These are phyloP conservation scores for Rhizopus microsporus DNA, from an alignment of 371 early-diverging fungal species.

Conservation along the genomic window DNA sequence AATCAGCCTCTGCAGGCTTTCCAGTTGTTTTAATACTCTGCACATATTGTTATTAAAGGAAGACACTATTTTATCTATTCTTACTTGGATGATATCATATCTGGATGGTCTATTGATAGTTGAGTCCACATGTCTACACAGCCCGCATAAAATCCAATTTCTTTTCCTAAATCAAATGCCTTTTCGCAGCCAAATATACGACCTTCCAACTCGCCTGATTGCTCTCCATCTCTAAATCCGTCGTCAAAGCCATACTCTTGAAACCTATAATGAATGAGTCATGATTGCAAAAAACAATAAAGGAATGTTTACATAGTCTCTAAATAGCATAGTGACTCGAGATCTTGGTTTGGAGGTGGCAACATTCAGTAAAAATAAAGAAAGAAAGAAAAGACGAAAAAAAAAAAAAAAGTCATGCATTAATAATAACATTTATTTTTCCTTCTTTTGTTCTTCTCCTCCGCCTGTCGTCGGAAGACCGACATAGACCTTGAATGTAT, in stretches of 20 bases:
- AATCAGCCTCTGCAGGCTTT: conserved; percentile 47
- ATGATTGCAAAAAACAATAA: background rate
- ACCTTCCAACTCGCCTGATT: conserved; percentile 69
- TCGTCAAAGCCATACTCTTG: conserved; percentile 68
- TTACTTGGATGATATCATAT: conserved; percentile 50
- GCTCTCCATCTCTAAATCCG: conserved; percentile 65
- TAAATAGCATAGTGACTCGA: conserved; percentile 60
- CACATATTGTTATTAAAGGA: background rate
- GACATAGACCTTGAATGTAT: conserved; percentile 30
- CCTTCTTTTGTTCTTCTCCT: conserved; percentile 1
- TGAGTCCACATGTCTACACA: conserved; percentile 66
- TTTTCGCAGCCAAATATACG: conserved; percentile 74
- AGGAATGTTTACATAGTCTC: conserved; percentile 59
- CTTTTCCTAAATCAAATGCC: conserved; percentile 69
- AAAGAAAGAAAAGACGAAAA: background rate
- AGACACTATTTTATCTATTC: background rate
- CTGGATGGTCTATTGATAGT: conserved; percentile 37
- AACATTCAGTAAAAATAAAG: conserved; percentile 2
- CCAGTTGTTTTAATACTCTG: conserved; percentile 52
- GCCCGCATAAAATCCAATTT: conserved; percentile 75
- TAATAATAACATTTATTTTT: background rate
- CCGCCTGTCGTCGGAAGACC: conserved; percentile 37
- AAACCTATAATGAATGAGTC: conserved; percentile 49
- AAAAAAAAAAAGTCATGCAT: background rate
- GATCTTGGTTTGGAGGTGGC: conserved; percentile 49